Percentiles rank a stretch among this genome's conserved stretches.
Evolutionary conservation across 164 flowering plant species (phyloP).

Genomic region (Annona cherimola): DNA sequence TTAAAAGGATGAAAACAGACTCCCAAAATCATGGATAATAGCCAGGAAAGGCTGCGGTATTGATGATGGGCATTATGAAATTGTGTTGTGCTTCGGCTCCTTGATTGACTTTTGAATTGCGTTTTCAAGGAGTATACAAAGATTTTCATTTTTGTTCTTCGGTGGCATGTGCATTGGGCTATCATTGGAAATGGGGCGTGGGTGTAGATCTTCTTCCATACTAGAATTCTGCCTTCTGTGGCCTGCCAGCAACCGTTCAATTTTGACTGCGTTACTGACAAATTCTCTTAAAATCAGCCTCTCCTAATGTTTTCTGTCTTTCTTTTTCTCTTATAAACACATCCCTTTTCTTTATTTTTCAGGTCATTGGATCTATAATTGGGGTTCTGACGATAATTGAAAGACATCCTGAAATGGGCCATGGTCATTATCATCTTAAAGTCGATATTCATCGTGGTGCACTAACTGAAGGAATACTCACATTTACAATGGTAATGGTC

Average conservation of each 20-base stretch:
- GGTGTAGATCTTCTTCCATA: neutral
- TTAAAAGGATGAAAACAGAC: no score
- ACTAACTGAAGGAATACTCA: conserved; percentile 78
- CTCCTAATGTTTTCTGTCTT: neutral
- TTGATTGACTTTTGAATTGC: neutral
- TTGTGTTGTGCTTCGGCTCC: neutral
- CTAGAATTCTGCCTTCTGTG: neutral
- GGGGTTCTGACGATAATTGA: conserved; percentile 57
- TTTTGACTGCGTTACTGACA: no score
- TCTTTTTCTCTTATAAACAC: neutral
- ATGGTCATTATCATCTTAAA: conserved; percentile 55
- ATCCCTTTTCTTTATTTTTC: neutral
- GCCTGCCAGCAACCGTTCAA: no score
- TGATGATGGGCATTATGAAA: neutral
- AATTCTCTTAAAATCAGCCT: no score
- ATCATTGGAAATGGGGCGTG: neutral
- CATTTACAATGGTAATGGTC: conserved; percentile 54
- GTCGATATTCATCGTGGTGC: conserved; percentile 77
- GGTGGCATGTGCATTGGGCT: neutral
- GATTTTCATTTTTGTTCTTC: no score
- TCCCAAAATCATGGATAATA: no score
- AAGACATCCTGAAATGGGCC: conserved; percentile 62
- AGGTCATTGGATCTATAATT: conserved; percentile 72
- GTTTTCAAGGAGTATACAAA: no score
- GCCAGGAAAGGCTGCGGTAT: neutral